These are phyloP conservation scores for Ophiocordyceps sinensis DNA, from an alignment of 2,329 filamentous ascomycete species.

Conservation along the genomic window DNA sequence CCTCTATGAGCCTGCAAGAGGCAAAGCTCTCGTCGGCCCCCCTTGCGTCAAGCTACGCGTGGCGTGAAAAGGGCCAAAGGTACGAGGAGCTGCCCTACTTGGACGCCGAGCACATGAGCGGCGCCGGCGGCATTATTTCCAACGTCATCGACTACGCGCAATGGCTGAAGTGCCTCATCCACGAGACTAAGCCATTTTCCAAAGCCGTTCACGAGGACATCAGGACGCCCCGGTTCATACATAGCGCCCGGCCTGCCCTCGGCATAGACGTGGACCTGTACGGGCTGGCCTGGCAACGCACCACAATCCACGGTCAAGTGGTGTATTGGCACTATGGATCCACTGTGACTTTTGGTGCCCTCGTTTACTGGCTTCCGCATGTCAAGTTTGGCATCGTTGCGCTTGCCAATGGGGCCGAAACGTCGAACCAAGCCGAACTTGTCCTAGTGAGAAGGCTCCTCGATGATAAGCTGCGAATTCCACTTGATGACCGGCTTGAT, in stretches of 20 bases:
- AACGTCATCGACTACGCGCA: slow-evolving; percentile 34
- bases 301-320: slow-evolving; percentile 10
- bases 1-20: slow-evolving; percentile 14
- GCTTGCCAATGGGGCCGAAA: slow-evolving; percentile 17
- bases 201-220: slow-evolving; percentile 14
- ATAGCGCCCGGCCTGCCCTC: not conserved
- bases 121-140: slow-evolving; percentile 27
- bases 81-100: slow-evolving; percentile 13
- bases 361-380: slow-evolving; percentile 13
- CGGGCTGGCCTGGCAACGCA: slow-evolving; percentile 14
- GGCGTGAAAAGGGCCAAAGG: slow-evolving; percentile 12
- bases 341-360: slow-evolving; percentile 10
- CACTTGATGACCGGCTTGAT: slow-evolving; percentile 7
- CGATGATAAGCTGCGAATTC: slow-evolving; percentile 14
- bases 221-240: slow-evolving; percentile 16
- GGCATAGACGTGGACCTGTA: slow-evolving; percentile 11
- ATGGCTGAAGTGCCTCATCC: slow-evolving; percentile 35
- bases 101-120: slow-evolving; percentile 15
- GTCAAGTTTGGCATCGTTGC: slow-evolving; percentile 3
- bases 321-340: slow-evolving; percentile 16
- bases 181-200: slow-evolving; percentile 11
- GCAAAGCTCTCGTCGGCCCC: no score
- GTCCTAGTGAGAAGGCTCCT: slow-evolving; percentile 13
- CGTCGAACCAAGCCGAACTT: not conserved
- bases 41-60: slow-evolving; percentile 20